phyloP scores from a whole-genome alignment of 1,139 yeast genomes.

The Pneumocystis carinii region DNA sequence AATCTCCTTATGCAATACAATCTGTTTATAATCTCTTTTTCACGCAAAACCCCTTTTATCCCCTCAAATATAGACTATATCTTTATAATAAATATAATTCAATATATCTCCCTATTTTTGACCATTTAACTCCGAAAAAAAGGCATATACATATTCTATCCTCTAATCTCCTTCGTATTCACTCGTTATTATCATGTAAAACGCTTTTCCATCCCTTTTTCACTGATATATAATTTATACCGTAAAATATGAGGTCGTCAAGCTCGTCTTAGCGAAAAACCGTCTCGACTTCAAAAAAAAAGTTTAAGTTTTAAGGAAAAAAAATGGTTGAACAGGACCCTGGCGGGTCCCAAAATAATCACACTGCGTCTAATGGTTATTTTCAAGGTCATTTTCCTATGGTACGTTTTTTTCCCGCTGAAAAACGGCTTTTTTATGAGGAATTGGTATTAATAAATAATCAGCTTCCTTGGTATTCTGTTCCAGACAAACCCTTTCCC shows the following conservation, averaged over 20 bases:
- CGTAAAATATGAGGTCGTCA: neutral
- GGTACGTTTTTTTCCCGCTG: neutral
- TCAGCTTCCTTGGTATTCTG: neutral
- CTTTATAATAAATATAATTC: too few species aligned
- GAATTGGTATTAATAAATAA: neutral
- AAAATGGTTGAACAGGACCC: neutral
- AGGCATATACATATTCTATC: too few species aligned
- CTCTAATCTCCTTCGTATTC: too few species aligned
- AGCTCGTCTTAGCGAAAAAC: neutral
- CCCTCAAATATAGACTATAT: too few species aligned
- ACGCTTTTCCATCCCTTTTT: neutral
- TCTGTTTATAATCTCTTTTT: too few species aligned
- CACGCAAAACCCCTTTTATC: too few species aligned
- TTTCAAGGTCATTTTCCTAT: neutral
- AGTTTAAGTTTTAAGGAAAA: neutral
- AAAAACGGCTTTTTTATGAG: neutral
- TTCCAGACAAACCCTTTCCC: neutral
- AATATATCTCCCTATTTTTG: too few species aligned
- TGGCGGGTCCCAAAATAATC: neutral
- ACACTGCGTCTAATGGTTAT: neutral
- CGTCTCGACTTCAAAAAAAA: neutral
- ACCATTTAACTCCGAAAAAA: too few species aligned
- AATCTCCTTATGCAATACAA: too few species aligned
- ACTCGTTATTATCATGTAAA: neutral
- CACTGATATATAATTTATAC: neutral